Evolutionary conservation across 2,329 filamentous ascomycete genomes (phyloP), one percentile per base, ranked within the genome.

Genomic region (Talaromyces atroroseus): DNA sequence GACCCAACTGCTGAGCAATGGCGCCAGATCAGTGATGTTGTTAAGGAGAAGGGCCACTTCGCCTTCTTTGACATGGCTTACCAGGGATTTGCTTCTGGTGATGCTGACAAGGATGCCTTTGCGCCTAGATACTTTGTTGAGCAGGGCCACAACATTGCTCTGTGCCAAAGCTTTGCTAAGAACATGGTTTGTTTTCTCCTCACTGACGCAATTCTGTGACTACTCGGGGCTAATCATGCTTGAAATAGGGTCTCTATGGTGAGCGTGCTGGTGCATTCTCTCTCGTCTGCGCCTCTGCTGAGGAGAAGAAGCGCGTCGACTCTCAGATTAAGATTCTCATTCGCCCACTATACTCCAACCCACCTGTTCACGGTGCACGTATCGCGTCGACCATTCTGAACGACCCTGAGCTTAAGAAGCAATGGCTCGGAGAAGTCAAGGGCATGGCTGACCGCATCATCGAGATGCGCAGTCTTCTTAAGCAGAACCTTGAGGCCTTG

Each of bases 41-140:
- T 96, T 75, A 95, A 95, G 83, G 82, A 85, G 72, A 85, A 88
- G 74, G 86, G 82, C 51, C 92, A 97, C 82, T 95, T 88, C 74
- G 86, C 90, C 67, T 96, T 99, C 84, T 99, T 97, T 79, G 92
- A 97, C 76, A 96, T 96, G 92, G 92, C 92, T 62, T 99, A 99
- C 82, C 92, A 99, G 79, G 92, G 92, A 67, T 97, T 99, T 71
- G 92, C 92, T 66, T 94, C 88, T 62, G 92, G 92, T 65, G 84
- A 95, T 77, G 94, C 89, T 62, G 84, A 95, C 80, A 86, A 86
- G 76, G 92, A 99, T 73, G 94, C 94, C 62, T 97, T 92, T 72
- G 90, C 94, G 60, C 83, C 97, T 64, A 86, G 94, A 65, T 82
- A 96, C 82, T 99, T 99, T 74, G 85, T 96, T 73, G 83, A 90